Percentiles rank a stretch among this genome's conserved stretches.
Conservation (phyloP, 306 rosid species). For the Begonia loranthoides region DNA sequence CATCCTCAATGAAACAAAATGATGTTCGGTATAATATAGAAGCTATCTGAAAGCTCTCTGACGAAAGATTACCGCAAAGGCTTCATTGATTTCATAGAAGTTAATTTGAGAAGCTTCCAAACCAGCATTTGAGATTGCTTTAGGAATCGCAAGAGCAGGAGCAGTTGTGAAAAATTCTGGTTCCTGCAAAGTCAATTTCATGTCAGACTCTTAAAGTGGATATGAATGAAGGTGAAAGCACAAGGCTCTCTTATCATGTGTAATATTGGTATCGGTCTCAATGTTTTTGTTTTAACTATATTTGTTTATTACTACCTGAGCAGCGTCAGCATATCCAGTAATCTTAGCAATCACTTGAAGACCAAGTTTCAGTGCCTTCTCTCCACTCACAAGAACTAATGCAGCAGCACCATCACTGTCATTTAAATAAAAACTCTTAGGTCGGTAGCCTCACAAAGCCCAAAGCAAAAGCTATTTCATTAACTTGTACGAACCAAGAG, state of each 20-base stretch:
- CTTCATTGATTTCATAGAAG: slow-evolving; percentile 91
- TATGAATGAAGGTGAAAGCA: slow-evolving; percentile 5
- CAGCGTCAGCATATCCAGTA: slow-evolving; percentile 91
- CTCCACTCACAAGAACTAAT: slow-evolving; percentile 89
- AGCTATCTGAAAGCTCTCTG: slow-evolving; percentile 3
- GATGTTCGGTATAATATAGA: too few relatives aligned
- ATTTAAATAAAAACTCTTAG: slow-evolving; percentile 14
- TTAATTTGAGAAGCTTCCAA: slow-evolving; percentile 72
- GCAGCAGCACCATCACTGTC: slow-evolving; percentile 98
- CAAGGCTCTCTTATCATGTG: neutral
- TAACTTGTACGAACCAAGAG: slow-evolving; percentile 4
- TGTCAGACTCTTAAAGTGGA: slow-evolving; percentile 8
- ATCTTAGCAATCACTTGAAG: slow-evolving; percentile 86
- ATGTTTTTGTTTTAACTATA: slow-evolving; percentile 4
- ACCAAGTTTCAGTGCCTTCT: slow-evolving; percentile 73
- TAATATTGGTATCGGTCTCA: slow-evolving; percentile 5
- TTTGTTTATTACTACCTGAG: slow-evolving; percentile 49
- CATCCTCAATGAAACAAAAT: too few relatives aligned
- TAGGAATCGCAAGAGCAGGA: slow-evolving; percentile 94
- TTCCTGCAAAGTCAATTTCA: slow-evolving; percentile 40
- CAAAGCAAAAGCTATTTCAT: slow-evolving; percentile 5
- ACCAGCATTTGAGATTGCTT: slow-evolving; percentile 77
- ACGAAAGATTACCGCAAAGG: slow-evolving; percentile 61
- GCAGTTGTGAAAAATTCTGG: slow-evolving; percentile 96
- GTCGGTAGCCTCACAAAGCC: slow-evolving; percentile 8